Percentiles rank a stretch among this genome's conserved stretches.
Evolutionary conservation across 2,329 filamentous ascomycete species (phyloP).

Genomic region (Pseudogymnoascus sp.): DNA sequence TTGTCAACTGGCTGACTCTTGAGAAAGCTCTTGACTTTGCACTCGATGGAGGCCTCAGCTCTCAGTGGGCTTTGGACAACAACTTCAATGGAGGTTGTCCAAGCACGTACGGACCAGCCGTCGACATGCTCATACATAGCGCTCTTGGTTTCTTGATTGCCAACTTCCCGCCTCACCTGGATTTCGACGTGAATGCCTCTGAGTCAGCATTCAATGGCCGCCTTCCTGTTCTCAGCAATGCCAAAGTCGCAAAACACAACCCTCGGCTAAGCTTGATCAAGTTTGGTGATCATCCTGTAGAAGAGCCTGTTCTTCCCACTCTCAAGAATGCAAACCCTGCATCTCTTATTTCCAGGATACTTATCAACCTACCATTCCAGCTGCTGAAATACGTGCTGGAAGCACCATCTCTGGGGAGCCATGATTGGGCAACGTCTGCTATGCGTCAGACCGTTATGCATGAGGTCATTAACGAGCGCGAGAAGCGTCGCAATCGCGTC

Average conservation of each 20-base stretch:
- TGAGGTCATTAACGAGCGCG: conserved; percentile 48
- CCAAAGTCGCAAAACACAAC: conserved; percentile 34
- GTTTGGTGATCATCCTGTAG: conserved; percentile 57
- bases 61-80: conserved; percentile 29
- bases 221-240: conserved; percentile 32
- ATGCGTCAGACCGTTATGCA: conserved; percentile 42
- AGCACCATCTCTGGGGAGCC: conserved; percentile 46
- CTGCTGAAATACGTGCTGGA: conserved; percentile 60
- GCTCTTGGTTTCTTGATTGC: conserved; percentile 52
- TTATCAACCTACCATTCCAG: conserved; percentile 63
- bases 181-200: conserved; percentile 44
- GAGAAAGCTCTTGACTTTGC: conserved; percentile 54
- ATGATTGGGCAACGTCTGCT: conserved; percentile 41
- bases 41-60: conserved; percentile 38
- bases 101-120: conserved; percentile 48
- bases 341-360: conserved; percentile 51
- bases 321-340: conserved; percentile 29
- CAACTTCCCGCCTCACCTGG: conserved; percentile 53
- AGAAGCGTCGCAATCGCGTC: conserved; percentile 40
- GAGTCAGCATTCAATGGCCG: conserved; percentile 41
- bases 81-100: conserved; percentile 27
- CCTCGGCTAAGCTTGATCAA: conserved; percentile 56
- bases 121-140: conserved; percentile 45
- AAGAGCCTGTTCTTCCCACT: conserved; percentile 28
- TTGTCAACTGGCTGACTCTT: conserved; percentile 56